phyloP scores from a whole-genome alignment of 2,329 filamentous ascomycete genomes.

The Ceratocystis lukuohia region DNA sequence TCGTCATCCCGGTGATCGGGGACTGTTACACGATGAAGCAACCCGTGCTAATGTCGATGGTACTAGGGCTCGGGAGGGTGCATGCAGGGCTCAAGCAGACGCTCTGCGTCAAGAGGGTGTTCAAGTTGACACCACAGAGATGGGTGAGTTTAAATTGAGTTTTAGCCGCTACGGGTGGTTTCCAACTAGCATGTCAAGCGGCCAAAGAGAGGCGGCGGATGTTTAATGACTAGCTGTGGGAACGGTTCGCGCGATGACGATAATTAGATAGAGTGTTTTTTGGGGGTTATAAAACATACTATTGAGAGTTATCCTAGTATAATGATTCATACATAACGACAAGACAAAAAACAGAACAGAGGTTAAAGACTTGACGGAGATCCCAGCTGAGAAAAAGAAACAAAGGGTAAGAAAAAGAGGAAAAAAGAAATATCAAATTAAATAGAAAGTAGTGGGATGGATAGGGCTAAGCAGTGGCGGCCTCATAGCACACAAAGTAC shows the following conservation, averaged over 20 bases:
- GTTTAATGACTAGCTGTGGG: background rate
- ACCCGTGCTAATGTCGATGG: background rate
- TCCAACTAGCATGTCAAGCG: conserved; percentile 29
- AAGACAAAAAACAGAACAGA: background rate
- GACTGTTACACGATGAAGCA: no score
- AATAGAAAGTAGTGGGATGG: background rate
- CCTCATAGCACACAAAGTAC: background rate
- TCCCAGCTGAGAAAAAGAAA: background rate
- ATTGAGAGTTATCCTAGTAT: background rate
- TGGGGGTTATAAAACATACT: background rate
- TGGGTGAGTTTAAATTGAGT: conserved; percentile 41
- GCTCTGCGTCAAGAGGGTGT: conserved; percentile 41
- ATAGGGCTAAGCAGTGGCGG: background rate
- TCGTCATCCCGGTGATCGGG: background rate
- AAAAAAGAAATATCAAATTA: background rate
- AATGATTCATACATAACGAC: background rate
- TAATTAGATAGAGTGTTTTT: background rate
- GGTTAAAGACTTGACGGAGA: no score
- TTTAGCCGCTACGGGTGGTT: conserved; percentile 44
- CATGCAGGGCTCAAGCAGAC: conserved; percentile 37
- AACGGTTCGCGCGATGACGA: no score
- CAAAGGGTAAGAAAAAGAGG: background rate
- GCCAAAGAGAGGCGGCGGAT: background rate
- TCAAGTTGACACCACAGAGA: conserved; percentile 33
- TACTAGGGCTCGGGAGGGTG: conserved; percentile 36